phyloP scores from a whole-genome alignment of 371 early-diverging fungal genomes.

The Lichtheimia corymbifera region DNA sequence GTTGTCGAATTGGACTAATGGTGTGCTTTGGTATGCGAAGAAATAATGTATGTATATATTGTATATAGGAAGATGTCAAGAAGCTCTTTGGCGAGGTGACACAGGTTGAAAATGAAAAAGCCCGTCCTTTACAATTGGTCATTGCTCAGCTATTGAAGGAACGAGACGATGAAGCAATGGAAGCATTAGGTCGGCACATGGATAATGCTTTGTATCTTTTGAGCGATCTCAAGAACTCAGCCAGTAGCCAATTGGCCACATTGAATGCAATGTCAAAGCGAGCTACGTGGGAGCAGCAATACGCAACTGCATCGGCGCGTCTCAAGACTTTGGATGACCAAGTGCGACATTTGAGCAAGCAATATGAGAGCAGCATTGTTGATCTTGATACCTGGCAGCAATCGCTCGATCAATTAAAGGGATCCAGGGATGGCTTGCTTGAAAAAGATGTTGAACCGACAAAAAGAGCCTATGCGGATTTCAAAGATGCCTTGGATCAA shows the following conservation, averaged over 20 bases:
- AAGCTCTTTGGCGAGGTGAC: background rate
- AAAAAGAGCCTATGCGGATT: background rate
- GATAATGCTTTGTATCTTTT: slow-evolving; percentile 32
- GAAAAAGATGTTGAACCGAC: background rate
- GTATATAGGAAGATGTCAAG: too few species aligned
- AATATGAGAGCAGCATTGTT: background rate
- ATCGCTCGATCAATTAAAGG: background rate
- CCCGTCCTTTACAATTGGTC: background rate
- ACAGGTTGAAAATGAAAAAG: slow-evolving; percentile 5
- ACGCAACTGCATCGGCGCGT: slow-evolving; percentile 15
- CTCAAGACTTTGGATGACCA: slow-evolving; percentile 40
- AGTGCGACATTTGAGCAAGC: slow-evolving; percentile 13
- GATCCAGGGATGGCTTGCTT: background rate
- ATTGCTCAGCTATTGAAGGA: background rate
- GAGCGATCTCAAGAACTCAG: slow-evolving; percentile 20
- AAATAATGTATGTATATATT: too few species aligned
- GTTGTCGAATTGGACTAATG: too few species aligned
- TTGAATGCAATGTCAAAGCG: slow-evolving; percentile 36
- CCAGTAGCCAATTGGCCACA: slow-evolving; percentile 27
- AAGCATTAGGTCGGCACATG: slow-evolving; percentile 24
- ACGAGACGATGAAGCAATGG: slow-evolving; percentile 25
- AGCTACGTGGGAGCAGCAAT: slow-evolving; percentile 29
- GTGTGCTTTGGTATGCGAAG: too few species aligned
- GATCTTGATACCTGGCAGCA: background rate
- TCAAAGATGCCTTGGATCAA: background rate